These are phyloP conservation scores for Penicillium nordicum DNA, from an alignment of 2,329 filamentous ascomycete species.

Conservation along the genomic window DNA sequence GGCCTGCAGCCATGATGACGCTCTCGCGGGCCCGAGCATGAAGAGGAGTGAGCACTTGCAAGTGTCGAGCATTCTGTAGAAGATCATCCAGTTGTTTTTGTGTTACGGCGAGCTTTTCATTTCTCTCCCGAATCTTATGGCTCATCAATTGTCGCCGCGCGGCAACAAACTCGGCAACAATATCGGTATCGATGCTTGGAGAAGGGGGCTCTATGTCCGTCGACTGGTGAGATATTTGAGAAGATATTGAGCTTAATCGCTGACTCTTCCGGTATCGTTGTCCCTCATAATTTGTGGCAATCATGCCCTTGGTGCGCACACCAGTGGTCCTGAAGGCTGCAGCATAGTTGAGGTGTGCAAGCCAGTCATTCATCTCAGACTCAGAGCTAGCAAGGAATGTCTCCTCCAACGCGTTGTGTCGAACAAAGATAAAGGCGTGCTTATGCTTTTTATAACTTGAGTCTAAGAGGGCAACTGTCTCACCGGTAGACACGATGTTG, in stretches of 20 bases:
- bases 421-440: conserved; percentile 86
- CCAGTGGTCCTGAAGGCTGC: conserved; percentile 90
- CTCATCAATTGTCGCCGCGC: conserved; percentile 80
- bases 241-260: conserved; percentile 58
- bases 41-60: conserved; percentile 84
- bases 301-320: conserved; percentile 82
- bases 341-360: conserved; percentile 93
- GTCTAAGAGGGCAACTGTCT: conserved; percentile 84
- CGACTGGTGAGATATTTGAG: conserved; percentile 62
- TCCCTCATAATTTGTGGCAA: conserved; percentile 80
- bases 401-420: conserved; percentile 83
- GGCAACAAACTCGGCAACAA: conserved; percentile 79
- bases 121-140: conserved; percentile 76
- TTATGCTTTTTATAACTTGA: conserved; percentile 88
- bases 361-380: conserved; percentile 91
- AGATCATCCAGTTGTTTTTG: conserved; percentile 79
- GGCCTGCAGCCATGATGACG: conserved; percentile 77
- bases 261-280: conserved; percentile 60
- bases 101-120: conserved; percentile 69
- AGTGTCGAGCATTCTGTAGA: conserved; percentile 82
- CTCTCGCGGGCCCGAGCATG: conserved; percentile 86
- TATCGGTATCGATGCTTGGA: conserved; percentile 69
- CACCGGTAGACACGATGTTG: conserved; percentile 86
- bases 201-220: conserved; percentile 67
- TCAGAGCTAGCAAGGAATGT: conserved; percentile 88